Base-by-base conservation (phyloP, 768 basidiomycete species). In the Suillus bovinus region DNA sequence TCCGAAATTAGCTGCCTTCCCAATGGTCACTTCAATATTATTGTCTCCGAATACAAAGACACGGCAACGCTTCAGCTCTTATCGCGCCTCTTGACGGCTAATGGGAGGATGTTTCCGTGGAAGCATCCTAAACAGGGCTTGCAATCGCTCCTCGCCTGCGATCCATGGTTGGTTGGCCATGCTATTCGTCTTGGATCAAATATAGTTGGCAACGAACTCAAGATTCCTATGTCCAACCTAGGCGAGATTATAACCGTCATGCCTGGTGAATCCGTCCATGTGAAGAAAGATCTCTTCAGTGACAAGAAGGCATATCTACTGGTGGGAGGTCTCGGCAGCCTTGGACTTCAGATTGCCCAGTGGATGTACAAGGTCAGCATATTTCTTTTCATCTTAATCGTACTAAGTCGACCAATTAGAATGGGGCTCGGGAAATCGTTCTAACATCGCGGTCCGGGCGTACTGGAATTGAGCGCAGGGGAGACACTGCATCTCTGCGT, bases 381-480 rank as follows among this genome's bases (percentile, higher is more conserved):
- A 2, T 9, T 17, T 17, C 29, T 29, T 50, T 20, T 7, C 49
- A 10, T 17, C 8, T 50, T 29, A 17, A 31, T 17, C 49, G 17
- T 31, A 17, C 49, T 50, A 16, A 50, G 3, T 9, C 16, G 27
- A 20, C 16, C 8, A 20, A 20, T 20, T 20, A 67, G 59, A 44
- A 61, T 46, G 34, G 59, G 39, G 75, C 76, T 42, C 71, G 74
- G 24, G 70, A 72, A 29, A 64, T 76, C 38, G 68, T 77, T 63
- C 44, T 76, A 42, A 73, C 76, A 14, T 68, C 66, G 39, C 70
- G 70, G n/a, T 64, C 66, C 50, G 70, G 70, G 11, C 63, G 56
- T 24, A 65, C 67, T 11, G 49, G 49, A 17, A 50, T 50, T 50
- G 17, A 16, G 29, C 49, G 29, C 17, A 50, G 27, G 49, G 29